Evolutionary conservation across 1,284 basidiomycete species (phyloP), one percentile per base, ranked within the genome.

Genomic region (Cryptococcus sp.): DNA sequence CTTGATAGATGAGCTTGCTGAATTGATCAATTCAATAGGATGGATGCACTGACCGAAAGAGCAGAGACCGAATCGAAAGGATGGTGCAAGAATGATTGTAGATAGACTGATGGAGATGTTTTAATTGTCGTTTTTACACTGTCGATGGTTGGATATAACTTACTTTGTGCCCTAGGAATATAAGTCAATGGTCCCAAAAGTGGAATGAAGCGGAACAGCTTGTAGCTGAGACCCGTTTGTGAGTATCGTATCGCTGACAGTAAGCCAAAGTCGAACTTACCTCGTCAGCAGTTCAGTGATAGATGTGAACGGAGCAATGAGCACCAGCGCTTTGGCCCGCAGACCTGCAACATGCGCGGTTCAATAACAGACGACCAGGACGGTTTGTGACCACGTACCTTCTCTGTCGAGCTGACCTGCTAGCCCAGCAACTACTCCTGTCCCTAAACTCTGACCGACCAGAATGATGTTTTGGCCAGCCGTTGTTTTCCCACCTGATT

Each of bases 391-490:
- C 19, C 22, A 63, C 73, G 46, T 46, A 76, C 76, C 68, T 54
- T 70, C 64, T 20, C 56, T 55, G 1, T 73, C 74, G 13, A 78
- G 62, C 49, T 62, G 40, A 19, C 66, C 74, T 0, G 70, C 64
- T 17, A 78, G 58, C 15, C 64, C 70, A 8, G 85, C 82, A 11
- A 88, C 88, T 0, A 93, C 89, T 0, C 90, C 92, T 5, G 91
- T 91, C 10, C 93, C 92, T 3, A 95, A 81, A 70, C 89, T 91
- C 73, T 95, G 93, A 1, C 93, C 93, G 0, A 74, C 69, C 17
- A 82, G 56, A 11, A 80, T 73, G 41, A 81, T 69, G 20, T 69
- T 53, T 10, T 57, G 22, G 37, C 58, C 29, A 45, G 39, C 50
- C 15, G 40, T 26, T 11, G 16, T 17, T 22, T 44, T 23, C 44